phyloP scores from a whole-genome alignment of 805 yeast species.

The Wickerhamiella parazyma region DNA sequence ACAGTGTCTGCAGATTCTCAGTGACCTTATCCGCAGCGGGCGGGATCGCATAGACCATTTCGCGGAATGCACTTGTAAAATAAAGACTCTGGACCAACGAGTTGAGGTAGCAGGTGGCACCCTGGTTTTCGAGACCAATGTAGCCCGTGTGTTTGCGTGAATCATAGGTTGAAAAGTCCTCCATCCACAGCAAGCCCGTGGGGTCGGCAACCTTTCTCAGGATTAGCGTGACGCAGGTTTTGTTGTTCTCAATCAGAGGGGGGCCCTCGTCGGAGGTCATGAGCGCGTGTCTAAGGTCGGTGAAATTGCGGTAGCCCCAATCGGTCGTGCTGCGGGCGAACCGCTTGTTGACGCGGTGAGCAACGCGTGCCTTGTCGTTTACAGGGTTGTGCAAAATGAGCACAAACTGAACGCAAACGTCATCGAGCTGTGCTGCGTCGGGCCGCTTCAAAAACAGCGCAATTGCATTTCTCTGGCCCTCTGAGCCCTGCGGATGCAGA shows the following conservation, averaged over 20 bases:
- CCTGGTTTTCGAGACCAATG: slow-evolving; percentile 90
- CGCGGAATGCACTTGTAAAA: slow-evolving; percentile 70
- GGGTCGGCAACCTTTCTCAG: slow-evolving; percentile 71
- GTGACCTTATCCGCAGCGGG: slow-evolving; percentile 59
- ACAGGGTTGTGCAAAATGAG: slow-evolving; percentile 73
- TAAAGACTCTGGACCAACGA: slow-evolving; percentile 82
- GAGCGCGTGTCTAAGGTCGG: slow-evolving; percentile 40
- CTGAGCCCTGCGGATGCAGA: slow-evolving; percentile 62
- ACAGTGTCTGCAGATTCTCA: slow-evolving; percentile 73
- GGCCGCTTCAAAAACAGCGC: slow-evolving; percentile 58
- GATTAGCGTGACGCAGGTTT: slow-evolving; percentile 59
- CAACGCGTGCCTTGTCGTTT: slow-evolving; percentile 44
- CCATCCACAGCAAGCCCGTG: slow-evolving; percentile 83
- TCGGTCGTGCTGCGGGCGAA: slow-evolving; percentile 66
- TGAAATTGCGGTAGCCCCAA: slow-evolving; percentile 87
- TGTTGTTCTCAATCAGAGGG: slow-evolving; percentile 38
- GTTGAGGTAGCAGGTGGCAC: slow-evolving; percentile 95
- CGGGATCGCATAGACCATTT: slow-evolving; percentile 81
- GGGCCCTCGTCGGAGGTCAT: slow-evolving; percentile 14
- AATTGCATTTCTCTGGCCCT: slow-evolving; percentile 27
- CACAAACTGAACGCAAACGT: slow-evolving; percentile 80
- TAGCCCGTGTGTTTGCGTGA: slow-evolving; percentile 79
- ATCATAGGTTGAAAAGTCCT: slow-evolving; percentile 61
- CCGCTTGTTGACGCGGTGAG: slow-evolving; percentile 62
- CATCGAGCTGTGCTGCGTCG: slow-evolving; percentile 3